Evolutionary conservation across 2,329 filamentous ascomycete genomes (phyloP), one percentile per base, ranked within the genome.

Genomic region (Cladophialophora chaetospira): DNA sequence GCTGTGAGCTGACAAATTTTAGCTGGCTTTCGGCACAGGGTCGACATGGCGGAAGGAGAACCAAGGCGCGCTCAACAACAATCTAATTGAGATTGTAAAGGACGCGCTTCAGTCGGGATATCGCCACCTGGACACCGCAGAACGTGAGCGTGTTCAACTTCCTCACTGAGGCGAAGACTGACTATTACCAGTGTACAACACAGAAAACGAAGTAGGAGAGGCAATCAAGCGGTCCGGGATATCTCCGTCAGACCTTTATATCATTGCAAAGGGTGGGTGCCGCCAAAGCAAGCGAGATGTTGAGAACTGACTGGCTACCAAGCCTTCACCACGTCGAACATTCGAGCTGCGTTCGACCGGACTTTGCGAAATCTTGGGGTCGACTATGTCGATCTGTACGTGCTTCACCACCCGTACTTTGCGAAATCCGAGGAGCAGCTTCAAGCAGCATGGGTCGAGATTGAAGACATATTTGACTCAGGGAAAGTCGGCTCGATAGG

Each of bases 381-480:
- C 35, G 85, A 86, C 57, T 88, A 89, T 69, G 76, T 89, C 56
- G 87, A 89, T 68, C 75, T 89, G 10, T 88, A 82, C 70, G 76
- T 89, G 55, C 87, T 90, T 67, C 86, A 88, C 72, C 89, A 79
- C 77, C 82, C 74, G 79, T 2, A 83, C 80, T 76, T 55, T 71
- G 75, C 40, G 75, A 78, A 33, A 69, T 72, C 23, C 69, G 76
- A 11, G 57, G 72, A 40, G 74, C 80, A 55, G 78, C 79, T 8
- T 77, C 69, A 70, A 57, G 65, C 26, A 48, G 56, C 79, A 3
- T 82, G 78, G 68, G 77, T 74, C 64, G 78, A 78, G 15, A 75
- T 79, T 73, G 76, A 78, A 53, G 71, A 72, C 44, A 62, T 74
- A 5, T 55, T 75, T 19, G 51, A 68, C 8, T 71, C 68, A 10